Percentiles rank a stretch among this genome's conserved stretches.
phyloP scores from a whole-genome alignment of 768 basidiomycete genomes.

The Hygrophoropsis aurantiaca region DNA sequence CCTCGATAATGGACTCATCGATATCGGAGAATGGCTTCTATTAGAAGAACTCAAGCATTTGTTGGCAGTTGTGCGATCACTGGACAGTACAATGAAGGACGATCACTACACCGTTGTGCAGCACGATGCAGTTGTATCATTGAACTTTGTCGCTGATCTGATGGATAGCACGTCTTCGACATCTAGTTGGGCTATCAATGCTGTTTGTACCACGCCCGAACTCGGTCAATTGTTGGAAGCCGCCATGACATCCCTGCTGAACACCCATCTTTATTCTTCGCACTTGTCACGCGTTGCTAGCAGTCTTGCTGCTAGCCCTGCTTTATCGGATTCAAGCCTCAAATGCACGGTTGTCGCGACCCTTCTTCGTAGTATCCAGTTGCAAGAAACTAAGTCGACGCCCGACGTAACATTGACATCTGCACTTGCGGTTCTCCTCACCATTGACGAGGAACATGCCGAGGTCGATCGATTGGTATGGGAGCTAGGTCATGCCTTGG shows the following conservation, averaged over 20 bases:
- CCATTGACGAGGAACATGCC: constrained; percentile 21
- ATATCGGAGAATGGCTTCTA: constrained; percentile 59
- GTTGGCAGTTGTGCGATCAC: constrained; percentile 33
- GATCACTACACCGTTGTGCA: constrained; percentile 41
- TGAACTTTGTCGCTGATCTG: constrained; percentile 52
- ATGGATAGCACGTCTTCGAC: constrained; percentile 36
- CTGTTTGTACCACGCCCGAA: constrained; percentile 44
- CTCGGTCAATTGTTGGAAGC: constrained; percentile 39
- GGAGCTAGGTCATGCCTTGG: constrained; percentile 39
- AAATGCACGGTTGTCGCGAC: constrained; percentile 34
- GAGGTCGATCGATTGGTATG: constrained; percentile 25
- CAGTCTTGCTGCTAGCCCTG: constrained; percentile 23
- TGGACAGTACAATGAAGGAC: constrained; percentile 29
- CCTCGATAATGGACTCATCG: constrained; percentile 51
- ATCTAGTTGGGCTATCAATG: constrained; percentile 43
- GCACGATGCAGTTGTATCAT: constrained; percentile 47
- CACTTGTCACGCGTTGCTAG: constrained; percentile 44
- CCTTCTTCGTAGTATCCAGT: constrained; percentile 28
- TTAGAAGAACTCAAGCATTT: constrained; percentile 62
- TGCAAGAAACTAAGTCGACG: constrained; percentile 17
- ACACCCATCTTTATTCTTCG: constrained; percentile 45
- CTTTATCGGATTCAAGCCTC: constrained; percentile 24
- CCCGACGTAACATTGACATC: constrained; percentile 24
- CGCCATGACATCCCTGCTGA: constrained; percentile 47
- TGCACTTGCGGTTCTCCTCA: constrained; percentile 22